Percentiles rank a stretch among this genome's conserved stretches.
Evolutionary conservation across 2,329 filamentous ascomycete genomes (phyloP).

Genomic region (Pseudogymnoascus sp.): DNA sequence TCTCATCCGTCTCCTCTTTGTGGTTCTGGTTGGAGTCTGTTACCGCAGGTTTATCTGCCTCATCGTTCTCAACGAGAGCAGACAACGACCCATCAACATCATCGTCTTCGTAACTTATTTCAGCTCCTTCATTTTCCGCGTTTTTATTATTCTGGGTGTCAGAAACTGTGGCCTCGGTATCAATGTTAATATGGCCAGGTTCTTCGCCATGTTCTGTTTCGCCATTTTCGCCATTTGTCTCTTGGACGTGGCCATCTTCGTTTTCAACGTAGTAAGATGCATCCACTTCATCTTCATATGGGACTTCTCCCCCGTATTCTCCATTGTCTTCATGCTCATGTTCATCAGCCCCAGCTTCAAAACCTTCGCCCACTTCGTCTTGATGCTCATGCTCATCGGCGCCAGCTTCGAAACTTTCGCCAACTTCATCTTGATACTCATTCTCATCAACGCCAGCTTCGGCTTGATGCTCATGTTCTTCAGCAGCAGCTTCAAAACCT

Average conservation of each 20-base stretch:
- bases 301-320: slow-evolving; percentile 2
- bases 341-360: slow-evolving; percentile 8
- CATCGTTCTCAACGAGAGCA: slow-evolving; percentile 20
- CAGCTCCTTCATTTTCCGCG: slow-evolving; percentile 24
- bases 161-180: neutral
- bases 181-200: slow-evolving; percentile 1
- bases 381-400: slow-evolving; percentile 4
- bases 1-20: slow-evolving; percentile 26
- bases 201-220: neutral
- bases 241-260: neutral
- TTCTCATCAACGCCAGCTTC: slow-evolving; percentile 8
- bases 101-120: slow-evolving; percentile 32
- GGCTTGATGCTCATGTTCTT: slow-evolving; percentile 16
- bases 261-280: neutral
- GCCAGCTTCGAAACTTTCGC: neutral
- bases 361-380: neutral
- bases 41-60: slow-evolving; percentile 29
- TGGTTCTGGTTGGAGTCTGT: slow-evolving; percentile 26
- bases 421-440: neutral
- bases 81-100: slow-evolving; percentile 12
- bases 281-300: neutral
- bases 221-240: neutral
- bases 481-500: slow-evolving; percentile 19
- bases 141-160: slow-evolving; percentile 10
- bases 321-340: slow-evolving; percentile 8